Conservation (phyloP, 208 protist species). For the Trypanosoma vivax region DNA sequence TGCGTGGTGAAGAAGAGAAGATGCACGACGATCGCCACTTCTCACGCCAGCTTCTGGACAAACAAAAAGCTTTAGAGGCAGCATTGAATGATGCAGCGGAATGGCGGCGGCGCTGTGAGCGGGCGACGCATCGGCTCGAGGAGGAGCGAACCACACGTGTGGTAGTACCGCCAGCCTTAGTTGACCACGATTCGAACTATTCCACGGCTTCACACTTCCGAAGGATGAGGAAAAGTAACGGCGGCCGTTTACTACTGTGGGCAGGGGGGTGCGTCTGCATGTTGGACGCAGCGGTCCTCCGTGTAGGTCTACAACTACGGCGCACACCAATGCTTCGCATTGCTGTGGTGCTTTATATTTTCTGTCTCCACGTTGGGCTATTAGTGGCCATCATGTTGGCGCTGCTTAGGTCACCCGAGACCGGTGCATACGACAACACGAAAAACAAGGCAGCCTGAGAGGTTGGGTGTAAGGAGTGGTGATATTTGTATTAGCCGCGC, state of each 20-base stretch:
- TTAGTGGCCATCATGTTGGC: too few species aligned
- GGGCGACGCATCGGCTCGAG: constrained; percentile 27
- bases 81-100: constrained; percentile 35
- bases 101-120: constrained; percentile 41
- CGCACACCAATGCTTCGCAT: constrained; percentile 32
- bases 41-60: constrained; percentile 30
- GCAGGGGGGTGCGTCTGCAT: not conserved
- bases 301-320: constrained; percentile 22
- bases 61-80: constrained; percentile 39
- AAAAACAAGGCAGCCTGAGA: not conserved
- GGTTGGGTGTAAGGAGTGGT: not conserved
- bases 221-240: not conserved
- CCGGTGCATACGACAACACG: not conserved
- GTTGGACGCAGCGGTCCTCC: constrained; percentile 28
- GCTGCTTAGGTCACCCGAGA: not conserved
- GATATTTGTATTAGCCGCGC: constrained; percentile 2
- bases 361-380: constrained; percentile 45
- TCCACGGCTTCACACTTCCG: not conserved
- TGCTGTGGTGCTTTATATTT: constrained; percentile 33
- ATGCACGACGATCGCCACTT: constrained; percentile 21
- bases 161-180: not conserved
- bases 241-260: not conserved
- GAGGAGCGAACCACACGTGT: constrained; percentile 42
- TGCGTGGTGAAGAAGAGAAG: constrained; percentile 15
- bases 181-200: not conserved